Evolutionary conservation across 805 yeast genomes (phyloP).

Genomic region (Candida corydali): DNA sequence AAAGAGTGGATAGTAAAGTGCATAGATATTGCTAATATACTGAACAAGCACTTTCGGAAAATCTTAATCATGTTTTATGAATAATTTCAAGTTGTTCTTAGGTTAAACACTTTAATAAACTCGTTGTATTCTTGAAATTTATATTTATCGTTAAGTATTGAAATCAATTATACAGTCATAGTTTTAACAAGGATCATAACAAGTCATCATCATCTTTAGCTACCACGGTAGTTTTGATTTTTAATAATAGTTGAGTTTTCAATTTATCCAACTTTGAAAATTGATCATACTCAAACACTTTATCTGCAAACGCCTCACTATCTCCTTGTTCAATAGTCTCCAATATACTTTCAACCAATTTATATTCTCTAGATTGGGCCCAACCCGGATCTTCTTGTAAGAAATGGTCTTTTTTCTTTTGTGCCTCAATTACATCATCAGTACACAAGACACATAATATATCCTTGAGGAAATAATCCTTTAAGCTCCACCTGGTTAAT

Average conservation of each 20-base stretch:
- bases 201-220: slow-evolving; percentile 68
- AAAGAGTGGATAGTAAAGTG: too few relatives aligned
- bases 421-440: slow-evolving; percentile 83
- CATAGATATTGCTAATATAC: too few relatives aligned
- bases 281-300: slow-evolving; percentile 80
- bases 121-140: too few relatives aligned
- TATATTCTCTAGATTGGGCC: slow-evolving; percentile 70
- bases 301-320: slow-evolving; percentile 66
- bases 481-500: slow-evolving; percentile 84
- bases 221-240: slow-evolving; percentile 70
- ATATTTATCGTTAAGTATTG: too few relatives aligned
- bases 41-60: too few relatives aligned
- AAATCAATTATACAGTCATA: too few relatives aligned
- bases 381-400: slow-evolving; percentile 72
- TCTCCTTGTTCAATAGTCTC: slow-evolving; percentile 80
- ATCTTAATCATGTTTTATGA: too few relatives aligned
- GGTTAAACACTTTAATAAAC: too few relatives aligned
- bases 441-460: slow-evolving; percentile 79
- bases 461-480: slow-evolving; percentile 85
- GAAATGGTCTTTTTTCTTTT: slow-evolving; percentile 61
- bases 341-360: slow-evolving; percentile 60
- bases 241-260: slow-evolving; percentile 79
- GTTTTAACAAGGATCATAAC: slow-evolving; percentile 16
- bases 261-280: slow-evolving; percentile 85
- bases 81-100: too few relatives aligned